Evolutionary conservation across 768 basidiomycete genomes (phyloP).

Genomic region (Lactarius sp.): DNA sequence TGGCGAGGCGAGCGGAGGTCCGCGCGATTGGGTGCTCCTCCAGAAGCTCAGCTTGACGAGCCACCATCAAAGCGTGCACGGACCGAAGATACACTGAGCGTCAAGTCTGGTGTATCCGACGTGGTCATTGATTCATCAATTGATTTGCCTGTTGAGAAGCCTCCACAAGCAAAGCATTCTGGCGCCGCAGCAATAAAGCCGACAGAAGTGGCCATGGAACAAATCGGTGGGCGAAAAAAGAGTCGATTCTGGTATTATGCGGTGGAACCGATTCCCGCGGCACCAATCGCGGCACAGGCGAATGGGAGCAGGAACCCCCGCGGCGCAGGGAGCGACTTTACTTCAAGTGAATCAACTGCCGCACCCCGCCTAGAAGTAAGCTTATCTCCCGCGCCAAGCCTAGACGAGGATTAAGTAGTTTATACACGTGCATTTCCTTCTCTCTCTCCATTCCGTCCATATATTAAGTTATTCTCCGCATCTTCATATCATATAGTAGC

Average conservation of each 20-base stretch:
- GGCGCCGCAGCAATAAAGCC: slow-evolving; percentile 67
- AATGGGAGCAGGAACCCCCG: slow-evolving; percentile 2
- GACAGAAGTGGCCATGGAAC: slow-evolving; percentile 68
- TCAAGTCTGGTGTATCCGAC: slow-evolving; percentile 30
- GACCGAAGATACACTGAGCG: slow-evolving; percentile 55
- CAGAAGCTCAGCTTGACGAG: slow-evolving; percentile 48
- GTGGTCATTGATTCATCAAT: slow-evolving; percentile 18
- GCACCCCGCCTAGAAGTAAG: slow-evolving; percentile 39
- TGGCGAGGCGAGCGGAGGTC: slow-evolving; percentile 80
- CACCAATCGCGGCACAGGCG: neutral
- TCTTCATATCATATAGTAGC: slow-evolving; percentile 18
- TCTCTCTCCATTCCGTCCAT: slow-evolving; percentile 21
- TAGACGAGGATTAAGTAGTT: slow-evolving; percentile 31
- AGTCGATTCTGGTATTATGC: slow-evolving; percentile 90
- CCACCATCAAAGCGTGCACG: slow-evolving; percentile 64
- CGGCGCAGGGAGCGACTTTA: slow-evolving; percentile 20
- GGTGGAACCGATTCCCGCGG: slow-evolving; percentile 58
- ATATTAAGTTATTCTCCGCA: slow-evolving; percentile 20
- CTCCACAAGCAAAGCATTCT: slow-evolving; percentile 45
- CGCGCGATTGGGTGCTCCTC: slow-evolving; percentile 52
- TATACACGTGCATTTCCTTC: slow-evolving; percentile 13
- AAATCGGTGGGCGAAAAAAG: slow-evolving; percentile 73
- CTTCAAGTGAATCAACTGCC: slow-evolving; percentile 24
- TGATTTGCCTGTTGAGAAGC: slow-evolving; percentile 30
- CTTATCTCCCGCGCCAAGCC: slow-evolving; percentile 39